phyloP scores from a whole-genome alignment of 805 yeast species.

The Wickerhamiella lipophila region DNA sequence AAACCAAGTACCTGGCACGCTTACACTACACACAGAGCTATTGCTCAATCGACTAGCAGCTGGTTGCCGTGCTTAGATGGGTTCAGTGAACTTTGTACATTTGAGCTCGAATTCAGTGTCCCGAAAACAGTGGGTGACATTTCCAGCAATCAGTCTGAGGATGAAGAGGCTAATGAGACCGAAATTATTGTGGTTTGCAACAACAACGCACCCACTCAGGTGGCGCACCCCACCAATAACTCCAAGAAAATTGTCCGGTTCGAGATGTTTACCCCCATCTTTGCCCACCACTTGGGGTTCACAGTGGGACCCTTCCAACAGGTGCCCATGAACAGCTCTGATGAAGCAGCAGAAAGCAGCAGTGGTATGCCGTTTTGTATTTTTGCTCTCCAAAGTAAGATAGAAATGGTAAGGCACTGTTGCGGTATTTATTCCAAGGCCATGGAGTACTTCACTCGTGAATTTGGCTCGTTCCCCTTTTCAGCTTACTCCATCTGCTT shows the following conservation, averaged over 20 bases:
- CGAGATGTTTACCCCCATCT: constrained; percentile 67
- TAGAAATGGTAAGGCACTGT: constrained; percentile 42
- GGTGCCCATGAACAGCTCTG: constrained; percentile 36
- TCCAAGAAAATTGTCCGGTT: constrained; percentile 64
- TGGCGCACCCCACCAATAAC: constrained; percentile 62
- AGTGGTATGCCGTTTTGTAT: constrained; percentile 19
- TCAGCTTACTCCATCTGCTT: constrained; percentile 68
- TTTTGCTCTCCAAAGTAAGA: constrained; percentile 27
- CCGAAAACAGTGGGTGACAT: constrained; percentile 72
- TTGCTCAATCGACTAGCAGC: constrained; percentile 74
- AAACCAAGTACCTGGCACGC: constrained; percentile 57
- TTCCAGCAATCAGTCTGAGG: constrained; percentile 32
- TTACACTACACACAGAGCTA: constrained; percentile 67
- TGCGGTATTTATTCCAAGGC: constrained; percentile 67
- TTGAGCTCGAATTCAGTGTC: constrained; percentile 80
- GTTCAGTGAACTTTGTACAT: constrained; percentile 74
- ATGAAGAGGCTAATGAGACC: constrained; percentile 12
- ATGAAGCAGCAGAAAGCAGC: constrained; percentile 26
- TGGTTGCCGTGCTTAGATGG: constrained; percentile 97
- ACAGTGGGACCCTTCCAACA: constrained; percentile 80
- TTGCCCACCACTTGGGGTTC: constrained; percentile 93
- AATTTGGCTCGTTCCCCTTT: constrained; percentile 88
- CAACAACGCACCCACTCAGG: constrained; percentile 38
- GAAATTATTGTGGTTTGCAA: constrained; percentile 33
- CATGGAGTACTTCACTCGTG: constrained; percentile 69